phyloP scores from a whole-genome alignment of 2,329 filamentous ascomycete species.

The Immersiporthe knoxdaviesiana region DNA sequence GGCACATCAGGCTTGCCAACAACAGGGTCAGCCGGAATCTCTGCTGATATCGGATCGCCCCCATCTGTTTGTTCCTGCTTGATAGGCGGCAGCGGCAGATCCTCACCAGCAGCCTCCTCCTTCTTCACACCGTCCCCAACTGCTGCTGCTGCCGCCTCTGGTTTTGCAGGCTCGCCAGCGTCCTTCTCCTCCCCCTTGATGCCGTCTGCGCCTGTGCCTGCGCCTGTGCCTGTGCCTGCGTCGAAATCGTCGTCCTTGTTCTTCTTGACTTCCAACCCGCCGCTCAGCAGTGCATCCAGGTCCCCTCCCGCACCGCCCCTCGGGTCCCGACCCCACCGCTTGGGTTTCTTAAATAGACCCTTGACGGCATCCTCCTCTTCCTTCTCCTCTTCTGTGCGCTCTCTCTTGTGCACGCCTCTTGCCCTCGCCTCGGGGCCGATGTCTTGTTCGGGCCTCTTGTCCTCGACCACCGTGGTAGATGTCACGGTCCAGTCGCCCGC shows the following conservation, averaged over 20 bases:
- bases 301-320: slow-evolving; percentile 56
- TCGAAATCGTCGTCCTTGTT: slow-evolving; percentile 37
- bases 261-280: slow-evolving; percentile 38
- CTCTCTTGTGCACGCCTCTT: slow-evolving; percentile 65
- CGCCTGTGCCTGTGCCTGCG: slow-evolving; percentile 12
- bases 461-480: slow-evolving; percentile 62
- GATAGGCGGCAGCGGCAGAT: slow-evolving; percentile 31
- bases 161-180: slow-evolving; percentile 31
- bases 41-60: slow-evolving; percentile 27
- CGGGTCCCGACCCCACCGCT: slow-evolving; percentile 57
- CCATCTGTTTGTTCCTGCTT: slow-evolving; percentile 48
- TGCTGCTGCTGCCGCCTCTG: slow-evolving; percentile 32
- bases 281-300: slow-evolving; percentile 63
- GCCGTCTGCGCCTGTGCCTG: slow-evolving; percentile 28
- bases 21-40: slow-evolving; percentile 19
- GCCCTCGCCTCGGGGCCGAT: slow-evolving; percentile 50
- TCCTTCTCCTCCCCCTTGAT: slow-evolving; percentile 38
- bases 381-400: slow-evolving; percentile 61
- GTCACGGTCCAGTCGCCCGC: slow-evolving; percentile 84
- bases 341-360: slow-evolving; percentile 62
- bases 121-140: slow-evolving; percentile 42
- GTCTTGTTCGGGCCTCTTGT: slow-evolving; percentile 40
- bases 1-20: slow-evolving; percentile 32
- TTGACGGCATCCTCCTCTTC: slow-evolving; percentile 64
- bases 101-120: slow-evolving; percentile 39